These are phyloP conservation scores for Diaporthe sp. DNA, from an alignment of 2,329 filamentous ascomycete genomes.

Conservation along the genomic window DNA sequence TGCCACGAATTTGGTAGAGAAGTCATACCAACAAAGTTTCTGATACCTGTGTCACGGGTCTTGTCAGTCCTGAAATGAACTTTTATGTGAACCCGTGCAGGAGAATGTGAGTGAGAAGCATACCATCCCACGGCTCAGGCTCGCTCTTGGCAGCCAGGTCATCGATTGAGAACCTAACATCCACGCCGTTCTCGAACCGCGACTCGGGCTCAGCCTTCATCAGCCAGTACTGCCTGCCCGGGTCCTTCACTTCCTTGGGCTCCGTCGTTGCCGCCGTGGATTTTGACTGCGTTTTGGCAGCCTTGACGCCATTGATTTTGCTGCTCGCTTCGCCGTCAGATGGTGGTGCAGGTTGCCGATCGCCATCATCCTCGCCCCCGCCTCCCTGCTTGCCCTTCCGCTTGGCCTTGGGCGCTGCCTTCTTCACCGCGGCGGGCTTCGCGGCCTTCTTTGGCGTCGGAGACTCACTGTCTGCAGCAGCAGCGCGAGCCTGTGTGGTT, in stretches of 20 bases:
- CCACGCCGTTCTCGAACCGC: constrained; percentile 86
- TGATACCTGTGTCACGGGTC: constrained; percentile 53
- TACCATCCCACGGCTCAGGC: constrained; percentile 94
- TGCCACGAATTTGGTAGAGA: background rate
- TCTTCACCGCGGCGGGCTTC: background rate
- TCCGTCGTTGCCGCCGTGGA: background rate
- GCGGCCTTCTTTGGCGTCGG: background rate
- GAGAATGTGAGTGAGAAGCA: no score
- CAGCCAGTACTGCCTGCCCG: constrained; percentile 74
- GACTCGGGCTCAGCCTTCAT: constrained; percentile 92
- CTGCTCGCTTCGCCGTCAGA: background rate
- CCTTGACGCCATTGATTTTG: background rate
- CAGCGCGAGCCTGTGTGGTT: background rate
- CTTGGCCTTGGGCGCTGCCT: background rate
- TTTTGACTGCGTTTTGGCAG: background rate
- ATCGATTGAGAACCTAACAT: constrained; percentile 95
- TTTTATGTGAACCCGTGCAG: no score
- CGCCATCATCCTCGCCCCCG: background rate
- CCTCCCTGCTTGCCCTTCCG: background rate
- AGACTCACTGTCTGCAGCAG: background rate
- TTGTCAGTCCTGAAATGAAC: no score
- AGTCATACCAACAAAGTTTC: constrained; percentile 49
- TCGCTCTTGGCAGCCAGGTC: constrained; percentile 80
- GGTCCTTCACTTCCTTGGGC: background rate
- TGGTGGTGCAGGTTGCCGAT: background rate